Percentiles rank a stretch among this genome's conserved stretches.
phyloP scores from a whole-genome alignment of 192 early-diverging fungal genomes.

The Umbelopsis sp. region DNA sequence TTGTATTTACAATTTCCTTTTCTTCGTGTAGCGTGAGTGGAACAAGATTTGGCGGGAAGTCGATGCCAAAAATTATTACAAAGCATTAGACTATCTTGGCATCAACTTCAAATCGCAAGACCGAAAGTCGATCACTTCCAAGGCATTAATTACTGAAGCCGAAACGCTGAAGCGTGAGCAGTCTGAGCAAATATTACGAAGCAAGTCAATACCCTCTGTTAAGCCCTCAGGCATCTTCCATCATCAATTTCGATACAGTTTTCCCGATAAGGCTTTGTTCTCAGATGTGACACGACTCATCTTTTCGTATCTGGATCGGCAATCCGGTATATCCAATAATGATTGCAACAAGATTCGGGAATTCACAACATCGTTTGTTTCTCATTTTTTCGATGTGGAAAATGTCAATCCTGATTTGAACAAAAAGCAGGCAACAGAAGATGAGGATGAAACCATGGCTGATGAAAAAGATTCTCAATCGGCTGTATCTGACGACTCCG shows the following conservation, averaged over 20 bases:
- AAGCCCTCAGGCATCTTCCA: conserved; percentile 23
- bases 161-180: conserved; percentile 85
- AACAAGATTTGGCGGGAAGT: conserved; percentile 97
- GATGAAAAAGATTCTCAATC: conserved; percentile 22
- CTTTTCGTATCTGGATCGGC: conserved; percentile 63
- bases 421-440: background rate
- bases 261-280: conserved; percentile 73
- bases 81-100: conserved; percentile 94
- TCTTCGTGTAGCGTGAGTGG: conserved; percentile 75
- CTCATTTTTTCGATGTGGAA: conserved; percentile 61
- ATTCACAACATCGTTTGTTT: conserved; percentile 74
- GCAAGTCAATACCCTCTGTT: conserved; percentile 25
- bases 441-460: background rate
- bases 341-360: conserved; percentile 76
- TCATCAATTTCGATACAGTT: conserved; percentile 75
- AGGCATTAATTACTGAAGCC: conserved; percentile 83
- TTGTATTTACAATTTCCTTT: conserved; percentile 15
- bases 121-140: conserved; percentile 76
- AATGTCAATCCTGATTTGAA: conserved; percentile 24
- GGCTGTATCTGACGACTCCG: conserved; percentile 1
- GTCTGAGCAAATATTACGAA: conserved; percentile 51
- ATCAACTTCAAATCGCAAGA: conserved; percentile 88
- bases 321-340: conserved; percentile 43
- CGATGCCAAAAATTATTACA: conserved; percentile 93
- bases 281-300: conserved; percentile 76